Percentiles rank a stretch among this genome's conserved stretches.
These are phyloP conservation scores for Leersia perrieri DNA, from an alignment of 176 grass and related monocot species.

Conservation along the genomic window DNA sequence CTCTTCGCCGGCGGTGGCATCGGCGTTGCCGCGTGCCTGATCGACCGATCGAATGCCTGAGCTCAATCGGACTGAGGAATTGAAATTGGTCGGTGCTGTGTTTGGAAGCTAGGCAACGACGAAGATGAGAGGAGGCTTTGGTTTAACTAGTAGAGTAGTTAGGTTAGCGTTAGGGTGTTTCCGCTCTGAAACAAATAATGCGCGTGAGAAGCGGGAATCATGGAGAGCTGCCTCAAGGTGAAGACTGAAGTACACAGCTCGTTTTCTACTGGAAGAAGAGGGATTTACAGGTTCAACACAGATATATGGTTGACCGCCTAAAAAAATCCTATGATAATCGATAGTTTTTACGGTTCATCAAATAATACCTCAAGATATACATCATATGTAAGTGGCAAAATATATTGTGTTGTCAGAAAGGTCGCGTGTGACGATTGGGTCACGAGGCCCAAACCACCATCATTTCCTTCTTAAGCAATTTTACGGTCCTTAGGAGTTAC, in stretches of 20 bases:
- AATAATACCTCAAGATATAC: no score
- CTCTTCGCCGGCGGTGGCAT: conserved; percentile 29
- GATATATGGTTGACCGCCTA: not conserved
- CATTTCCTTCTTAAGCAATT: no score
- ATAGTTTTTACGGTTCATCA: no score
- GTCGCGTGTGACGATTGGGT: no score
- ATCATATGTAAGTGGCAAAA: no score
- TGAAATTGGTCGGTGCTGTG: not conserved
- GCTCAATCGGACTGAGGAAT: not conserved
- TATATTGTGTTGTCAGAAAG: no score
- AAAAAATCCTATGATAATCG: no score
- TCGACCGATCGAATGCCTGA: no score
- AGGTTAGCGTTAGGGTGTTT: conserved; percentile 16
- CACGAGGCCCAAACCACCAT: no score
- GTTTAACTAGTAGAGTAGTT: not conserved
- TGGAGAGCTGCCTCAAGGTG: not conserved
- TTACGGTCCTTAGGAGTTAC: no score
- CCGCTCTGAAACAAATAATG: conserved; percentile 11
- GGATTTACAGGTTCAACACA: not conserved
- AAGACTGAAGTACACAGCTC: not conserved
- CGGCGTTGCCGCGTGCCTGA: not conserved
- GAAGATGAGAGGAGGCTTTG: not conserved
- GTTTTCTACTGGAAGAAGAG: not conserved
- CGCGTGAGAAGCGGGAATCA: conserved; percentile 48
- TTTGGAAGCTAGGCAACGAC: not conserved